Evolutionary conservation across 139 green algal genomes (phyloP), one percentile per base, ranked within the genome.

Genomic region (Haematococcus lacustris): DNA sequence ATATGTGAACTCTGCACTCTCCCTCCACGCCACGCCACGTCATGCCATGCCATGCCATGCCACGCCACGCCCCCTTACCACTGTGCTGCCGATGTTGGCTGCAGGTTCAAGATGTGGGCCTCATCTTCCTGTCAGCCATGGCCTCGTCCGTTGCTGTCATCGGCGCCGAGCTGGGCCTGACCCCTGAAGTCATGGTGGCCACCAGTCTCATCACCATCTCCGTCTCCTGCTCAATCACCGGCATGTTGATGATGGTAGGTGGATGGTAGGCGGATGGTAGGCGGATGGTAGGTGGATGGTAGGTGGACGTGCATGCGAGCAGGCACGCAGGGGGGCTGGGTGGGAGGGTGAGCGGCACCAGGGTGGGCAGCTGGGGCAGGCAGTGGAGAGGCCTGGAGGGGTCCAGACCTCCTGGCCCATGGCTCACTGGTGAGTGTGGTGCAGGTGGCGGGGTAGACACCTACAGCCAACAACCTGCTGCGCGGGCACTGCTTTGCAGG

Each of bases 71-170:
- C 9, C 9, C 43, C 17, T 53, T 53, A 17, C 17, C 9, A 28
- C 17, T 53, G 43, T 53, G 43, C 9, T 17, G 30, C 47, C 21
- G 38, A 35, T 63, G 3, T 7, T 75, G 34, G 30, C 3, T 28
- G 57, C 4, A 71, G n/a, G n/a, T 33, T 35, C 32, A 3, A 35
- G 5, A 41, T 35, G 26, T 41, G n/a, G 5, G 61, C 4, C 34
- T 13, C 26, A 43, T 51, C 26, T 92, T 95, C 68, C 75, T 95
- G 75, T 88, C 78, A 1, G 75, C 88, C 13, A 92, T 94, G 76
- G 86, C 89, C 35, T 85, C 80, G 1, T 83, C 74, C 9, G 80
- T 94, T 0, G 87, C 86, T 7, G 39, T 40, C 3, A 75, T 78
- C 1, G 71, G 68, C 33, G 0, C 9, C 4, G 73, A 76, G 6